Percentiles rank a stretch among this genome's conserved stretches.
These are phyloP conservation scores for Brasilioporus rufonigricans DNA, from an alignment of 768 basidiomycete species.

Conservation along the genomic window DNA sequence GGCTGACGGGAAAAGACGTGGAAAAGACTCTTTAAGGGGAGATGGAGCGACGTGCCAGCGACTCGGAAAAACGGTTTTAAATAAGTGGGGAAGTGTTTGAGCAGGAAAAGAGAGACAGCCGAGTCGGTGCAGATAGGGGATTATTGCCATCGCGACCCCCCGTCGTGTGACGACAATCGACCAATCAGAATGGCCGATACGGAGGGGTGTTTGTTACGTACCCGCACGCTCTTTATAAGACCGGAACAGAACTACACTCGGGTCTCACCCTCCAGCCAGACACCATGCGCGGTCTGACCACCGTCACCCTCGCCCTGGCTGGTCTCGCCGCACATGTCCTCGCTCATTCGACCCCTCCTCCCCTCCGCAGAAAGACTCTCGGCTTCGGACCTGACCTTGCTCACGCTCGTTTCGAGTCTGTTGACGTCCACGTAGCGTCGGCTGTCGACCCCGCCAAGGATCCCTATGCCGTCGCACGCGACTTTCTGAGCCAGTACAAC, in stretches of 20 bases:
- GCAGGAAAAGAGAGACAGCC: slow-evolving; percentile 3
- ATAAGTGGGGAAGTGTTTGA: no score
- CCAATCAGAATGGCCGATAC: slow-evolving; percentile 16
- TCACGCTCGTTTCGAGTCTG: slow-evolving; percentile 64
- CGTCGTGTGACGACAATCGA: slow-evolving; percentile 18
- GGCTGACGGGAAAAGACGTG: not conserved
- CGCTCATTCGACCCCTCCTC: slow-evolving; percentile 37
- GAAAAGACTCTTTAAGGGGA: not conserved
- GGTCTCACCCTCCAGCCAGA: no score
- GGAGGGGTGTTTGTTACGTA: slow-evolving; percentile 22
- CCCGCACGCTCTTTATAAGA: slow-evolving; percentile 13
- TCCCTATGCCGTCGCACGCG: slow-evolving; percentile 59
- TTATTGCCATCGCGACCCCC: slow-evolving; percentile 12
- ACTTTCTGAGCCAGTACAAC: slow-evolving; percentile 50
- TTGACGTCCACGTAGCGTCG: slow-evolving; percentile 35
- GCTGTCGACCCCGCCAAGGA: slow-evolving; percentile 42
- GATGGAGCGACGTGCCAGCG: not conserved
- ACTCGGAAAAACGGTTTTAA: not conserved
- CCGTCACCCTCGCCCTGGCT: slow-evolving; percentile 58
- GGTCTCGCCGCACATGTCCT: slow-evolving; percentile 57
- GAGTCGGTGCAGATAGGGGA: slow-evolving; percentile 10
- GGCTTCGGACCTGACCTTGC: slow-evolving; percentile 82
- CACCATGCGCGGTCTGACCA: slow-evolving; percentile 62
- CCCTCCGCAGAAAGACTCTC: slow-evolving; percentile 71
- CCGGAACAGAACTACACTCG: not conserved